These are phyloP conservation scores for Penicillium dipodomyicola DNA, from an alignment of 495 filamentous ascomycete genomes.

Conservation along the genomic window DNA sequence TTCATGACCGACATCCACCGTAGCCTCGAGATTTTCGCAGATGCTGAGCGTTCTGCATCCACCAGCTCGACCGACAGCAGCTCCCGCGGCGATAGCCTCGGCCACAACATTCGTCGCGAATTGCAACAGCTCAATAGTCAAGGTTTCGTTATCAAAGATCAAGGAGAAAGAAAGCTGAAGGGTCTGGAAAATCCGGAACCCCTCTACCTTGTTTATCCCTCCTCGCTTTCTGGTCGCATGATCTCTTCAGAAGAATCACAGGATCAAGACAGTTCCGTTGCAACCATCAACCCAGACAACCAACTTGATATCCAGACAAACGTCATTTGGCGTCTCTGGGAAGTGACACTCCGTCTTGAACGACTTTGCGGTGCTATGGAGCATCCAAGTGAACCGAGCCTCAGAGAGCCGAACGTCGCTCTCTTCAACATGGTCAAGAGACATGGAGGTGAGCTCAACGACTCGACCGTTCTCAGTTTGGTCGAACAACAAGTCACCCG, in stretches of 20 bases:
- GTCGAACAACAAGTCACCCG: conserved; percentile 91
- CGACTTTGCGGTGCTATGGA: conserved; percentile 87
- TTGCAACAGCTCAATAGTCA: conserved; percentile 82
- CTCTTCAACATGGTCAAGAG: conserved; percentile 80
- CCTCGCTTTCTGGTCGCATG: conserved; percentile 78
- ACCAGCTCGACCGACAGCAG: conserved; percentile 74
- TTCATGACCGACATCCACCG: conserved; percentile 95
- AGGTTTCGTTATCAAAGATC: conserved; percentile 95
- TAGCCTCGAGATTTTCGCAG: conserved; percentile 79
- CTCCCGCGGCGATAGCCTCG: conserved; percentile 46
- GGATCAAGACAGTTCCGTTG: conserved; percentile 33
- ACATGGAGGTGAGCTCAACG: conserved; percentile 80
- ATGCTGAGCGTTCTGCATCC: conserved; percentile 67
- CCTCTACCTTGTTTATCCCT: conserved; percentile 90
- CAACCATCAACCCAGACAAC: conserved; percentile 50
- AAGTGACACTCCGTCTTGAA: conserved; percentile 82
- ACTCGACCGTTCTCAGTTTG: conserved; percentile 78
- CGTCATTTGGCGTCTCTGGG: conserved; percentile 86
- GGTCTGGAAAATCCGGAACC: conserved; percentile 96
- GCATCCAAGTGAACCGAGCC: conserved; percentile 50
- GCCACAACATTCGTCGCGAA: conserved; percentile 76
- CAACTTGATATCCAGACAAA: conserved; percentile 72
- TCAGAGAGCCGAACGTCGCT: conserved; percentile 74
- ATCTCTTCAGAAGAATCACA: conserved; percentile 54
- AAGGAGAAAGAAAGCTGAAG: conserved; percentile 90